Percentiles rank a stretch among this genome's conserved stretches.
These are phyloP conservation scores for Protoeuglena noctilucae DNA, from an alignment of 139 green algal species.

Conservation along the genomic window DNA sequence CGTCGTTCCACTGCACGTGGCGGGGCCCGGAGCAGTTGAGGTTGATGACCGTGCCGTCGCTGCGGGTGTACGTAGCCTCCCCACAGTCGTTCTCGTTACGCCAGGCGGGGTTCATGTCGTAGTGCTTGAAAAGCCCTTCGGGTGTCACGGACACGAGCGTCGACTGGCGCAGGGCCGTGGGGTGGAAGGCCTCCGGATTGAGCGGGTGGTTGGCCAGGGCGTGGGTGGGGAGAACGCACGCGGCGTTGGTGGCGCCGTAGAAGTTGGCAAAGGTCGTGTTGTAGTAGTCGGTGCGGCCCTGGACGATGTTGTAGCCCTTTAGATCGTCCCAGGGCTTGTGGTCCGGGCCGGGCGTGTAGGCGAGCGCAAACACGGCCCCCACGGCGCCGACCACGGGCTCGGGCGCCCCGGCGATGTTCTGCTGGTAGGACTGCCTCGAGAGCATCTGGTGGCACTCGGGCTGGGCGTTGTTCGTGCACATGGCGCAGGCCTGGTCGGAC, in stretches of 20 bases:
- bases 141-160: constrained; percentile 14
- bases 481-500: constrained; percentile 9
- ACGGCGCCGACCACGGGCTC: constrained; percentile 16
- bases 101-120: constrained; percentile 14
- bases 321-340: constrained; percentile 31
- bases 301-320: constrained; percentile 23
- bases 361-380: constrained; percentile 19
- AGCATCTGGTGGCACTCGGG: constrained; percentile 23
- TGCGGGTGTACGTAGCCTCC: constrained; percentile 3
- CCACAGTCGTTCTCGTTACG: constrained; percentile 26
- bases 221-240: constrained; percentile 5
- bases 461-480: constrained; percentile 11
- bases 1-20: constrained; percentile 24
- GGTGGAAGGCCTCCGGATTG: constrained; percentile 30
- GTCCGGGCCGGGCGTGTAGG: constrained; percentile 25
- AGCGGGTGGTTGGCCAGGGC: constrained; percentile 28
- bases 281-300: constrained; percentile 14
- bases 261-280: constrained; percentile 26
- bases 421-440: constrained; percentile 14
- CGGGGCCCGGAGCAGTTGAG: constrained; percentile 36
- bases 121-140: constrained; percentile 14
- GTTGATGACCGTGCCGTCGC: constrained; percentile 8
- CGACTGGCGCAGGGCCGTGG: constrained; percentile 18
- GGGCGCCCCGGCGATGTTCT: constrained; percentile 10
- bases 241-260: constrained; percentile 2